Percentiles rank a stretch among this genome's conserved stretches.
Evolutionary conservation across 164 flowering plant genomes (phyloP).

Genomic region (Vitis riparia): DNA sequence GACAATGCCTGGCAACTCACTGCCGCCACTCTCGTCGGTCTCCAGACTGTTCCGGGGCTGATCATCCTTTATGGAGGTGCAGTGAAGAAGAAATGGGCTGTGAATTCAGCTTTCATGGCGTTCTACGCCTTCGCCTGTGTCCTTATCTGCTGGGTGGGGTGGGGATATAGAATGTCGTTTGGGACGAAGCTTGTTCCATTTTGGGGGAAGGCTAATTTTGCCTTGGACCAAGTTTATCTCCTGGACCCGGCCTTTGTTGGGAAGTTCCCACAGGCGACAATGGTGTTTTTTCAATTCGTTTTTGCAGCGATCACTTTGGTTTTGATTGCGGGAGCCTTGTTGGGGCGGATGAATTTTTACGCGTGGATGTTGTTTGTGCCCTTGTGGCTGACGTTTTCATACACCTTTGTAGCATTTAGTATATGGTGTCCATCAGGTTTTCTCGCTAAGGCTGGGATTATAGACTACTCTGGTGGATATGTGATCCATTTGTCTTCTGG

Average conservation of each 20-base stretch:
- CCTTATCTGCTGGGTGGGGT: constrained; percentile 36
- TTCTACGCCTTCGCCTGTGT: constrained; percentile 43
- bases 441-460: constrained; percentile 19
- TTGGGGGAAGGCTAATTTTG: constrained; percentile 22
- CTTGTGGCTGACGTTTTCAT: constrained; percentile 38
- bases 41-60: constrained; percentile 48
- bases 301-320: constrained; percentile 44
- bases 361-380: constrained; percentile 43
- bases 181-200: constrained; percentile 25
- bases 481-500: constrained; percentile 37
- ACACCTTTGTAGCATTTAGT: constrained; percentile 29
- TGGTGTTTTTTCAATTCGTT: constrained; percentile 45
- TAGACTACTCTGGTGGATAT: constrained; percentile 34
- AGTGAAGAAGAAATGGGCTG: constrained; percentile 49
- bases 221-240: constrained; percentile 18
- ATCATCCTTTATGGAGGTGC: constrained; percentile 40
- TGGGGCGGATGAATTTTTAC: constrained; percentile 40
- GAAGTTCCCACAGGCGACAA: constrained; percentile 34
- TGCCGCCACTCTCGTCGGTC: constrained; percentile 46
- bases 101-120: constrained; percentile 45
- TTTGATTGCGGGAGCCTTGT: constrained; percentile 32
- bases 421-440: constrained; percentile 34
- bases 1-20: constrained; percentile 50
- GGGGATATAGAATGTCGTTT: constrained; percentile 43
- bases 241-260: constrained; percentile 18